phyloP scores from a whole-genome alignment of 192 early-diverging fungal species.

The Dissophora ornata region DNA sequence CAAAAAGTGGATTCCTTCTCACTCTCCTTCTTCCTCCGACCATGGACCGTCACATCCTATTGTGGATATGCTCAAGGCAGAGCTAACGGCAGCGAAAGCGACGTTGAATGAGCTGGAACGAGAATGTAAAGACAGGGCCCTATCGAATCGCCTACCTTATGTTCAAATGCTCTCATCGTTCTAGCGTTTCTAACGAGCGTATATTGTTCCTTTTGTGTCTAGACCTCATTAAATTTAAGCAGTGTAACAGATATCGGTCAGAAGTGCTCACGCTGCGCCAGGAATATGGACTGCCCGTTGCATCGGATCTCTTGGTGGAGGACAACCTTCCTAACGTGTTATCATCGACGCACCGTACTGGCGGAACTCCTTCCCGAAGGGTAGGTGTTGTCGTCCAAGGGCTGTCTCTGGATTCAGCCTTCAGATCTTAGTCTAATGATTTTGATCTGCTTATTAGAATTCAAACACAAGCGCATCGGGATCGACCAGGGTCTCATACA shows the following conservation, averaged over 20 bases:
- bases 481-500: constrained; percentile 26
- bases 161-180: too few species aligned
- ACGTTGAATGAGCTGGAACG: constrained; percentile 54
- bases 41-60: constrained; percentile 51
- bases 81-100: constrained; percentile 45
- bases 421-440: not conserved
- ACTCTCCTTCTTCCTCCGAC: constrained; percentile 48
- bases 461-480: constrained; percentile 47
- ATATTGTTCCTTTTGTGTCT: not conserved
- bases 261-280: constrained; percentile 49
- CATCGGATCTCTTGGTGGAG: constrained; percentile 38
- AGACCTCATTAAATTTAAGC: constrained; percentile 51
- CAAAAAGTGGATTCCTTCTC: constrained; percentile 51
- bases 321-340: constrained; percentile 37
- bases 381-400: constrained; percentile 15
- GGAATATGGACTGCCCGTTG: constrained; percentile 41
- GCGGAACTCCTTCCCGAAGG: constrained; percentile 45
- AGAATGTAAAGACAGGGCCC: constrained; percentile 42
- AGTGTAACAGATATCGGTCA: constrained; percentile 40
- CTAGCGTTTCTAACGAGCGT: too few species aligned
- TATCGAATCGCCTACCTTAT: too few species aligned
- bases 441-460: constrained; percentile 16
- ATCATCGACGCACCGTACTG: constrained; percentile 45
- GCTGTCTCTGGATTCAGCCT: too few species aligned
- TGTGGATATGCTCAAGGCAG: constrained; percentile 54